Percentiles rank a stretch among this genome's conserved stretches.
Evolutionary conservation across 208 protist genomes (phyloP).

Genomic region (Leishmania arabica): DNA sequence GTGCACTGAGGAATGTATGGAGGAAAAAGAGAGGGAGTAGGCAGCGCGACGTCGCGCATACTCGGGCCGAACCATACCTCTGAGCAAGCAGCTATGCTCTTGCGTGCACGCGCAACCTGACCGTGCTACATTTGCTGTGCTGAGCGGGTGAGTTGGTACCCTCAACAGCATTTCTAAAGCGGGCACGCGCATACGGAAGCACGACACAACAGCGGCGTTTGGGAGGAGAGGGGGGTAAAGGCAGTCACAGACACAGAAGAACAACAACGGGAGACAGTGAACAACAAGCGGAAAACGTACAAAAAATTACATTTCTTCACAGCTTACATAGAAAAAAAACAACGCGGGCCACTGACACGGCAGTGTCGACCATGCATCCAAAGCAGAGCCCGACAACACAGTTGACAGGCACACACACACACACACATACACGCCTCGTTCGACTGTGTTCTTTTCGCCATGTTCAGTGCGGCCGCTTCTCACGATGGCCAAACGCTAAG

Average conservation of each 20-base stretch:
- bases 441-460: not conserved
- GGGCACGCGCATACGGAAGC: not conserved
- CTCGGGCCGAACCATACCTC: not conserved
- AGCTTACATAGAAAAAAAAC: conserved; percentile 6
- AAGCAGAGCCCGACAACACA: not conserved
- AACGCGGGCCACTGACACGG: not conserved
- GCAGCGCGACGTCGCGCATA: not conserved
- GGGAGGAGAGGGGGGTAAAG: not conserved
- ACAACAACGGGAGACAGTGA: not conserved
- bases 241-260: not conserved
- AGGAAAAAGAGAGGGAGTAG: not conserved
- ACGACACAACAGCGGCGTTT: not conserved
- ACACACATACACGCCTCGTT: not conserved
- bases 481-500: no score
- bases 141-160: not conserved
- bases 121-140: not conserved
- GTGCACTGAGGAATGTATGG: not conserved
- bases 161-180: not conserved
- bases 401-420: not conserved
- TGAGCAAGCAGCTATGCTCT: not conserved
- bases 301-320: conserved; percentile 1
- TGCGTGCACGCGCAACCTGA: not conserved
- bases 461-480: not conserved
- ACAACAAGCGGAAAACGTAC: not conserved
- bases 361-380: not conserved